These are phyloP conservation scores for Phialophora macrospora DNA, from an alignment of 2,329 filamentous ascomycete species.

Conservation along the genomic window DNA sequence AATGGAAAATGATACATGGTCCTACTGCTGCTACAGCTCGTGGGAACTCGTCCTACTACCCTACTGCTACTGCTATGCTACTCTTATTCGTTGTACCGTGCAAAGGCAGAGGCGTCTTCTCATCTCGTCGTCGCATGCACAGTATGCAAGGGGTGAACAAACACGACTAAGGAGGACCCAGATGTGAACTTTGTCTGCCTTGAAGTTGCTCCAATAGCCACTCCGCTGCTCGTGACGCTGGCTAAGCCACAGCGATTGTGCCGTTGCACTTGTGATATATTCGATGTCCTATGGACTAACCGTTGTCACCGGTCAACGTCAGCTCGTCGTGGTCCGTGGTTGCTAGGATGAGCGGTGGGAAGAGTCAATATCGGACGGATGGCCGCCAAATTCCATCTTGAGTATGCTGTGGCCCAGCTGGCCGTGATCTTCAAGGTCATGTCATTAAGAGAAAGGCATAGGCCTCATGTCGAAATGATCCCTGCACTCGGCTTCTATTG, in stretches of 20 bases:
- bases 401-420: not conserved
- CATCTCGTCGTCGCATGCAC: not conserved
- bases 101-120: too few species aligned
- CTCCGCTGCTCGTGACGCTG: not conserved
- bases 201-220: not conserved
- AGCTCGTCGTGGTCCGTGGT: not conserved
- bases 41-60: too few species aligned
- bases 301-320: not conserved
- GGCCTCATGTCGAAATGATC: not conserved
- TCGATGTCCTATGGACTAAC: not conserved
- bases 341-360: not conserved
- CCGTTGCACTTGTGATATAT: not conserved
- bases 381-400: not conserved
- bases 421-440: not conserved
- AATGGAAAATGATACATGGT: too few species aligned
- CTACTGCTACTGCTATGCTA: too few species aligned
- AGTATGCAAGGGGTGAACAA: not conserved
- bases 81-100: too few species aligned
- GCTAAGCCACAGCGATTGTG: not conserved
- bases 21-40: too few species aligned
- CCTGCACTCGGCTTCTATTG: too few species aligned
- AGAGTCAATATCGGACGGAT: not conserved
- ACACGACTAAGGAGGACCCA: not conserved
- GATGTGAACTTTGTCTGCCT: not conserved
- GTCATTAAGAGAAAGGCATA: not conserved